Percentiles rank a stretch among this genome's conserved stretches.
phyloP scores from a whole-genome alignment of 805 yeast genomes.

The Starmerella potacharoeniae region DNA sequence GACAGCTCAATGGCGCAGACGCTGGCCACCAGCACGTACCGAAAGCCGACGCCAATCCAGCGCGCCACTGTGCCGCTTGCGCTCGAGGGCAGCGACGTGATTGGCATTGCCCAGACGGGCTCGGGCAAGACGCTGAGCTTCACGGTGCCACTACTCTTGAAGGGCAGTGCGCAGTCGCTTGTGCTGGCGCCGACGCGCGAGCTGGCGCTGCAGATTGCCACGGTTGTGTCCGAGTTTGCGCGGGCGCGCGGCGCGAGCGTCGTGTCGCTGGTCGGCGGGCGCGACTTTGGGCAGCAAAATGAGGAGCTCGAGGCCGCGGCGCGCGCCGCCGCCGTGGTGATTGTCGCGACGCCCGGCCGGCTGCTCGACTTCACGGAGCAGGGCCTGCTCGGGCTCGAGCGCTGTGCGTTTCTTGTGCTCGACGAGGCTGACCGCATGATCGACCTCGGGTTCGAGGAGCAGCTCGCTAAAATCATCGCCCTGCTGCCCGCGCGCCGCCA shows the following conservation, averaged over 20 bases:
- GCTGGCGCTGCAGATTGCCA: constrained; percentile 74
- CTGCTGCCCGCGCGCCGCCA: constrained; percentile 45
- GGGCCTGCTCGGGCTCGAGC: constrained; percentile 46
- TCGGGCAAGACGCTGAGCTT: constrained; percentile 89
- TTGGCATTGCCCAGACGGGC: constrained; percentile 95
- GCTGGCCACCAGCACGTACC: constrained; percentile 33
- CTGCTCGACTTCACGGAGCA: constrained; percentile 68
- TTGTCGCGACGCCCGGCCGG: constrained; percentile 93
- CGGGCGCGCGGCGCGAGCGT: constrained; percentile 27
- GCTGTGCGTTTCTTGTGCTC: constrained; percentile 58
- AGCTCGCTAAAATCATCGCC: constrained; percentile 49
- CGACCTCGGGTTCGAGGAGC: constrained; percentile 85
- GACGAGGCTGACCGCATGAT: constrained; percentile 97
- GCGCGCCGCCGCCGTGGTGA: constrained; percentile 38
- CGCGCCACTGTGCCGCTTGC: constrained; percentile 75
- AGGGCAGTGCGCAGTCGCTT: constrained; percentile 43
- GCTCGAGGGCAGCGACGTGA: constrained; percentile 46
- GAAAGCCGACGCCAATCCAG: constrained; percentile 81
- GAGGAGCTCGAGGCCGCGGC: constrained; percentile 45
- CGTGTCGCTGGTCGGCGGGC: constrained; percentile 81
- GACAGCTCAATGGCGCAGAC: constrained; percentile 35
- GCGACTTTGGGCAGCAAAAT: constrained; percentile 63
- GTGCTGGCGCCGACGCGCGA: constrained; percentile 90
- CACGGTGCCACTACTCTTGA: constrained; percentile 54
- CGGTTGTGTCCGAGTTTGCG: constrained; percentile 48